Percentiles rank a stretch among this genome's conserved stretches.
phyloP scores from a whole-genome alignment of 345 rosid species.

The Schrenkiella parvula region DNA sequence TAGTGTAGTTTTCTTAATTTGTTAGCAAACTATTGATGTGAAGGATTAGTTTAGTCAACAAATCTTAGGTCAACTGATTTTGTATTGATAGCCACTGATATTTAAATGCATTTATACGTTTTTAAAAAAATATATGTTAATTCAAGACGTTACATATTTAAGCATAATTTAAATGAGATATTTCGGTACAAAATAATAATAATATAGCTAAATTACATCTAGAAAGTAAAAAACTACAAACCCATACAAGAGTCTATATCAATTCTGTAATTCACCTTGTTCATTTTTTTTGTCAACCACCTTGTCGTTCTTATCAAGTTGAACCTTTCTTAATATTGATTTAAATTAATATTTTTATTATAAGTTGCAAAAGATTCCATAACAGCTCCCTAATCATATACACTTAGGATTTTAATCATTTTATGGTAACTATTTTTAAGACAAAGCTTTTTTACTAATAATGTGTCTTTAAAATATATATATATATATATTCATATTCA shows the following conservation, averaged over 20 bases:
- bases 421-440: background rate
- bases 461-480: background rate
- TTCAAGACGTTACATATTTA: background rate
- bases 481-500: background rate
- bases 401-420: background rate
- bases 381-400: constrained; percentile 1
- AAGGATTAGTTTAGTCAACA: background rate
- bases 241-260: background rate
- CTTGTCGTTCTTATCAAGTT: constrained; percentile 9
- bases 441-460: background rate
- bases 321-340: background rate
- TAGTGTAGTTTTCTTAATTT: background rate
- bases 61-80: background rate
- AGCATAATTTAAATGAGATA: background rate
- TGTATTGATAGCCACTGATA: background rate
- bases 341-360: background rate
- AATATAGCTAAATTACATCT: background rate
- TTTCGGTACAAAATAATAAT: background rate
- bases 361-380: background rate
- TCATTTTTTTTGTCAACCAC: background rate
- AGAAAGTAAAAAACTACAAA: background rate
- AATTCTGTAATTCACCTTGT: background rate
- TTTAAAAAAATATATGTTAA: background rate
- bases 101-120: background rate
- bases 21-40: background rate